A percentile compares a stretch with the other conserved stretches of the same genome.
Evolutionary conservation across 768 basidiomycete genomes (phyloP).

Genomic region (Boletus pseudo-olivaceus): DNA sequence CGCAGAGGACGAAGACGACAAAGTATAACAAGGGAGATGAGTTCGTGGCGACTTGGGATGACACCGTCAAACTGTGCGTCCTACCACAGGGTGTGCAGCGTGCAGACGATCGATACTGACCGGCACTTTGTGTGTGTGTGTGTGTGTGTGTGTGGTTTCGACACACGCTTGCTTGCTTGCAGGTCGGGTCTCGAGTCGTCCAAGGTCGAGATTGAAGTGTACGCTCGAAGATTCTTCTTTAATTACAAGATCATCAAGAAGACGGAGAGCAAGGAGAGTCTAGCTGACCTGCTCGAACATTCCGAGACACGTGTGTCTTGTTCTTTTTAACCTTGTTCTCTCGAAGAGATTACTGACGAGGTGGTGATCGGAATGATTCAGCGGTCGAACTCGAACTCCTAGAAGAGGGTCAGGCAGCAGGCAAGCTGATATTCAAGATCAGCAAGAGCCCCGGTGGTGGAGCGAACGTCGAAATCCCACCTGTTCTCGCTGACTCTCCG

Average conservation of each 20-base stretch:
- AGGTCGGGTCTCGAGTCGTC: slow-evolving; percentile 32
- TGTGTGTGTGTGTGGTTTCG: not conserved
- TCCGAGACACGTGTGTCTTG: slow-evolving; percentile 24
- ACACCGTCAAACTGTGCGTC: slow-evolving; percentile 27
- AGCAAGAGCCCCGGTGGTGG: slow-evolving; percentile 11
- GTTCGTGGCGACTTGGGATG: slow-evolving; percentile 29
- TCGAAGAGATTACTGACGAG: not conserved
- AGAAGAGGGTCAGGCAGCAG: slow-evolving; percentile 31
- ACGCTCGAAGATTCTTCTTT: slow-evolving; percentile 30
- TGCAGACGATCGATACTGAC: not conserved
- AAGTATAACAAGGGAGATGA: slow-evolving; percentile 26
- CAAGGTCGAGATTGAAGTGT: slow-evolving; percentile 33
- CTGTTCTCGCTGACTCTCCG: not conserved
- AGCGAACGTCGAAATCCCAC: slow-evolving; percentile 3
- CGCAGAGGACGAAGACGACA: slow-evolving; percentile 26
- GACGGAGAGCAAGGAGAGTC: slow-evolving; percentile 32
- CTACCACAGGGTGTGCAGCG: not conserved
- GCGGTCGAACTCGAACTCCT: slow-evolving; percentile 31
- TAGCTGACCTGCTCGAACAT: slow-evolving; percentile 32
- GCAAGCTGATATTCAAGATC: slow-evolving; percentile 28
- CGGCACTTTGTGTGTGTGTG: not conserved
- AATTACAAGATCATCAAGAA: slow-evolving; percentile 34
- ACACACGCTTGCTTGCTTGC: not conserved
- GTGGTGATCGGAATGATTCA: not conserved
- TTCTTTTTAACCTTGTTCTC: not conserved